Base-by-base conservation (phyloP, 345 rosid species). In the Aurinia saxatilis region DNA sequence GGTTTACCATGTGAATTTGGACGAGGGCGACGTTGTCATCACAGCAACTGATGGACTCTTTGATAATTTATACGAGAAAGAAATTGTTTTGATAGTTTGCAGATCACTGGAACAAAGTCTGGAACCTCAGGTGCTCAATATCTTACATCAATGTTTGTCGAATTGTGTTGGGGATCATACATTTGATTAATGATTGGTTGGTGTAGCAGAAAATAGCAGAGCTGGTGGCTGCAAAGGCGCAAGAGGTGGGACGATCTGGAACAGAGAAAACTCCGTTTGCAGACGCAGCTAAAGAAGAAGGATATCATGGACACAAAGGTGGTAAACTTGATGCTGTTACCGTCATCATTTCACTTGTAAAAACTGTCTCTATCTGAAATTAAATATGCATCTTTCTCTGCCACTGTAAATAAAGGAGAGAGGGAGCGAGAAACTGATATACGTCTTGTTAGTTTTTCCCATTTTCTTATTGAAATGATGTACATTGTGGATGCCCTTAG, bases 41-140 rank as follows among this genome's bases (percentile, higher is more conserved):
- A 63, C 71, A 16, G 92, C 84, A 27, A 83, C 83, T 8, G 81
- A 85, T 80, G 95, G 97, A 39, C 87, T 90, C 48, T 87, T 84
- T 65, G 80, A 90, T 75, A 90, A 90, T 60, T 70, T 90, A 5
- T 87, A 79, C n/a, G 83, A 78, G 55, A 75, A 72, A 81, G 87
- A 83, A 66, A 80, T 90, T 47, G 82, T 74, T 71, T 77, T 77
- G 29, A 53, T 82, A 27, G 75, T 75, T 62, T 33, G 63, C 67
- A 73, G 52, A 50, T 78, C 82, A 30, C 55, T 80, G 68, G 72
- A 79, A 57, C 79, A 79, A 31, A 51, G 65, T 60, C 65, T 64
- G 42, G 70, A 77, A 66, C 85, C 84, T 75, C 79, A 83, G 90
- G 95, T 87, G 13, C 72, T 71, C 49, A 40, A 15, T 18, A n/a